phyloP scores from a whole-genome alignment of 1,284 basidiomycete genomes.

The Fomes fomentarius region DNA sequence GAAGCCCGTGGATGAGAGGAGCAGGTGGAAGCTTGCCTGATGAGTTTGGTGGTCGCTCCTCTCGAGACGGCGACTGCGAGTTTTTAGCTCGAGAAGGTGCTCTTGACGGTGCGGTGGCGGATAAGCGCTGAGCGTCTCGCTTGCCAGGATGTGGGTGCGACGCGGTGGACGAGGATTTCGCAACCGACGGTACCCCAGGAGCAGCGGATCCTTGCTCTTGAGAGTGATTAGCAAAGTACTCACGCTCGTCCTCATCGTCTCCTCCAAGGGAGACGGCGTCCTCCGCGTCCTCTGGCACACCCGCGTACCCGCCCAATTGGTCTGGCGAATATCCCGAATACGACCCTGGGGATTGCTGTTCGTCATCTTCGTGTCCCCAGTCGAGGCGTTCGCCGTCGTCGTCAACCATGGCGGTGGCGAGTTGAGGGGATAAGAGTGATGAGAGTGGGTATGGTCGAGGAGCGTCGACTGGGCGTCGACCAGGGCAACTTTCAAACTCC shows the following conservation, averaged over 20 bases:
- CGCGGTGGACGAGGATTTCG: slow-evolving; percentile 13
- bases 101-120: slow-evolving; percentile 16
- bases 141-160: slow-evolving; percentile 16
- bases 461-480: slow-evolving; percentile 6
- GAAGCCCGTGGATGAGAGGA: slow-evolving; percentile 63
- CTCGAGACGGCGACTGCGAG: slow-evolving; percentile 23
- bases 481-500: not conserved
- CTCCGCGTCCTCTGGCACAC: slow-evolving; percentile 52
- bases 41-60: slow-evolving; percentile 38
- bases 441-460: not conserved
- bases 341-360: slow-evolving; percentile 35
- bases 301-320: slow-evolving; percentile 12
- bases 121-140: slow-evolving; percentile 29
- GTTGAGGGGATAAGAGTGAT: not conserved
- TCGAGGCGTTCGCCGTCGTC: slow-evolving; percentile 72
- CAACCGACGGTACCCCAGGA: slow-evolving; percentile 14
- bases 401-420: slow-evolving; percentile 48
- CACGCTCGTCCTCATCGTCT: slow-evolving; percentile 62
- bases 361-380: slow-evolving; percentile 77
- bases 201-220: slow-evolving; percentile 26
- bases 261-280: slow-evolving; percentile 74
- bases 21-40: slow-evolving; percentile 28
- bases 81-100: slow-evolving; percentile 31
- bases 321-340: slow-evolving; percentile 27
- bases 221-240: slow-evolving; percentile 39